Evolutionary conservation across 768 basidiomycete species (phyloP), one percentile per base, ranked within the genome.

Genomic region (Naganishia onofrii): DNA sequence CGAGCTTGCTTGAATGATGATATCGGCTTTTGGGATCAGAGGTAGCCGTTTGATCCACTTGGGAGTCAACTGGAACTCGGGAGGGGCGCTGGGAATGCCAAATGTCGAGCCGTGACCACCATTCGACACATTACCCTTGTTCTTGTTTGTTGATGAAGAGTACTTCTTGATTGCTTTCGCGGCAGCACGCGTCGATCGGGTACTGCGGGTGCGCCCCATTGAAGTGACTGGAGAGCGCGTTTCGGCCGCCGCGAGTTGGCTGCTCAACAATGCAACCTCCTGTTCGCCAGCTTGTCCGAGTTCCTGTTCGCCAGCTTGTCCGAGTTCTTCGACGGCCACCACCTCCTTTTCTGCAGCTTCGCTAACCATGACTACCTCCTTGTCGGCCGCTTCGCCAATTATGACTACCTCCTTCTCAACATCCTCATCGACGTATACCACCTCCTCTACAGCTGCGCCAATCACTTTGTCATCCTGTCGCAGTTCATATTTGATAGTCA

Each of bases 121-220:
- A 17, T 34, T 42, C 42, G 34, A 2, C 19, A n/a, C 32, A 17
- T 9, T 58, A 21, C 36, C 36, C 34, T 36, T 58, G 57, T 58
- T 28, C 57, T 44, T 44, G 60, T 44, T 63, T 63, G 60, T 63
- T 63, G 60, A 42, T 46, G 38, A 44, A 29, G 60, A 63, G 38
- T 31, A 26, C 60, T 44, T 63, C 38, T 63, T 44, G 38, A 51
- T 51, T 51, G 48, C 48, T 51, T 51, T 51, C 48, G 48, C 48
- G 48, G 57, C 57, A n/a, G 57, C 57, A 58, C 60, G 60, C 38
- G 60, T 44, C 60, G 60, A 63, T 63, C 60, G 60, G 13, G 38
- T 19, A 29, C 23, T 63, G 13, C 60, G 60, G 60, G 60, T 63
- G 60, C 60, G 60, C 60, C 60, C 60, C 21, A 13, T 26, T n/a